Base-by-base conservation (phyloP, 225 moss, liverwort and hornwort genomes). In the Climacium dendroides region DNA sequence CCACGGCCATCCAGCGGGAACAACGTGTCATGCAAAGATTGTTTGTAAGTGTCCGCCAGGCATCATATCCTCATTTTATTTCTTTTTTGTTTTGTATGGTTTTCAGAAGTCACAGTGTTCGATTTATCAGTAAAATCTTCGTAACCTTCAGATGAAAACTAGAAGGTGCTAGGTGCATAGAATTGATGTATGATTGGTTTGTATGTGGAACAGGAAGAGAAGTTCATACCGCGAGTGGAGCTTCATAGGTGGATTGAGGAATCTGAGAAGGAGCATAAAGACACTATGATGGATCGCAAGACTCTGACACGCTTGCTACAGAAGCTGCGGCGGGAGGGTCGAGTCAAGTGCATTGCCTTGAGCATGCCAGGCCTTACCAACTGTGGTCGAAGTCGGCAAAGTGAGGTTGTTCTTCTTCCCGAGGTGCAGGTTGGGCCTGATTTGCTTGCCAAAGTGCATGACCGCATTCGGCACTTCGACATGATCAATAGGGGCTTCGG, bases 181-280 rank as follows among this genome's bases (percentile, higher is more conserved):
- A 61, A 81, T 71, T 85, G 80, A 90, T 80, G 74, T 53, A 63
- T 83, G 26, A 62, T 80, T 85, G 37, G 16, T 70, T 87, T 86
- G 73, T 74, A 23, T 61, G 87, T 94, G 96, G 92, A 87, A 86
- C 95, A 98, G 99, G 96, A 89, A 88, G 99, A 99, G 89, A 95
- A 92, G 87, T 94, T 97, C 88, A 80, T 97, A 87, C 91, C 97
- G 78, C 95, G 99, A 87, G 97, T 96, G 91, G 99, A 97, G 92
- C 95, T 99, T 76, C 99, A 99, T 91, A 95, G 96, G 83, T 99
- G 99, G 99, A 89, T 99, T 87, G 97, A 97, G 89, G 97, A 96
- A 78, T 88, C 94, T 84, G 89, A 95, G 85, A 97, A 94, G 92
- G 95, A 94, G 84, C 93, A 92, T 35, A 99, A 96, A 85, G 95